Conservation (phyloP, 495 filamentous ascomycete species). For the Aspergillus mulundensis region DNA sequence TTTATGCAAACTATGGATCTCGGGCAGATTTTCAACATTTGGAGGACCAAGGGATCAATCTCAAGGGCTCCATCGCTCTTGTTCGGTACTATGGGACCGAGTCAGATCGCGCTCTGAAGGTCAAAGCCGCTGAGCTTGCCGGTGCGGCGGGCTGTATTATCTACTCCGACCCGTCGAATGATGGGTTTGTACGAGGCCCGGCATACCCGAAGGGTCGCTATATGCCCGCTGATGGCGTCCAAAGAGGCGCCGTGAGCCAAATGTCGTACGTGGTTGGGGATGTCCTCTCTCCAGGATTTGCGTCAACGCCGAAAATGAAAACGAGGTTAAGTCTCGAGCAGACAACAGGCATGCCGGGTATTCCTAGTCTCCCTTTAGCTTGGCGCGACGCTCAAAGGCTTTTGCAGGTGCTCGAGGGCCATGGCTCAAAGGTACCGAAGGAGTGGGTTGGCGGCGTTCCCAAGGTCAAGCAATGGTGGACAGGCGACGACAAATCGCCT, state of each 20-base stretch:
- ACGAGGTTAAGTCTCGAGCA: constrained; percentile 61
- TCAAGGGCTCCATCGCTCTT: constrained; percentile 77
- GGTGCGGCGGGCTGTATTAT: constrained; percentile 86
- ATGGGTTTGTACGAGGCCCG: constrained; percentile 67
- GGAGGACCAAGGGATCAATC: constrained; percentile 62
- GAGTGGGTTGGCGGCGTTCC: constrained; percentile 75
- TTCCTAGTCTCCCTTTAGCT: constrained; percentile 82
- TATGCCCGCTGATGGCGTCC: constrained; percentile 76
- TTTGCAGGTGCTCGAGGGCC: constrained; percentile 69
- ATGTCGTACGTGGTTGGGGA: constrained; percentile 82
- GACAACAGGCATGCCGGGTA: constrained; percentile 68
- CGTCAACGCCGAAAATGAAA: constrained; percentile 64
- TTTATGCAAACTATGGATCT: constrained; percentile 92
- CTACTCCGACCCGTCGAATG: constrained; percentile 82
- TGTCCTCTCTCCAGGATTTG: constrained; percentile 82
- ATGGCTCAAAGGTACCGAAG: constrained; percentile 65
- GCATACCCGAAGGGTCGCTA: constrained; percentile 69
- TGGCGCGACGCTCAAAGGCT: constrained; percentile 85
- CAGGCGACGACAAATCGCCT: constrained; percentile 71
- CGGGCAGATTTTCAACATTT: constrained; percentile 75
- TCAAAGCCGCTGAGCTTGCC: constrained; percentile 82
- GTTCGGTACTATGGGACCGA: constrained; percentile 77
- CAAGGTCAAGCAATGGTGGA: constrained; percentile 73
- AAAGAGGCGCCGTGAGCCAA: constrained; percentile 76
- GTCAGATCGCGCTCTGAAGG: constrained; percentile 67